Percentiles rank a stretch among this genome's conserved stretches.
Evolutionary conservation across 768 basidiomycete genomes (phyloP).

Genomic region (Clathrus columnatus): DNA sequence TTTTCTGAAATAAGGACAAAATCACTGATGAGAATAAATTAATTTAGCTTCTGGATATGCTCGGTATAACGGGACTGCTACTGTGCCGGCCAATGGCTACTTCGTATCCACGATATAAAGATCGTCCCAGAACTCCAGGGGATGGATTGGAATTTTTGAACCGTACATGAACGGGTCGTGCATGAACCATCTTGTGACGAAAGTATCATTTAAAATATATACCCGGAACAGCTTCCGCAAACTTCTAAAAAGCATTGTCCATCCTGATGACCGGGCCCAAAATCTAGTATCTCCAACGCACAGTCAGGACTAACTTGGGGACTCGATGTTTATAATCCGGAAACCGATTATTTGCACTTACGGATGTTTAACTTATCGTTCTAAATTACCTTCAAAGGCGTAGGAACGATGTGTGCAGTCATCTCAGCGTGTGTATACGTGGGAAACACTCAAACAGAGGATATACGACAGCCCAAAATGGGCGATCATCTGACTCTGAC

Average conservation of each 20-base stretch:
- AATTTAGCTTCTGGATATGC: slow-evolving; percentile 8
- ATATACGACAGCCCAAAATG: too few relatives aligned
- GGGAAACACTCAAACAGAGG: too few relatives aligned
- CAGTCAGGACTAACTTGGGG: too few relatives aligned
- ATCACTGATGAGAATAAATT: not conserved
- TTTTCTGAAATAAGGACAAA: too few relatives aligned
- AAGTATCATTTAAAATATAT: too few relatives aligned
- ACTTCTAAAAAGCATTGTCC: not conserved
- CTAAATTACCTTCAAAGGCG: too few relatives aligned
- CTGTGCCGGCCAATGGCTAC: not conserved
- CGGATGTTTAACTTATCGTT: too few relatives aligned
- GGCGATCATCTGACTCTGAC: too few relatives aligned
- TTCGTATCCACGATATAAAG: not conserved
- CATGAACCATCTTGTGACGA: not conserved
- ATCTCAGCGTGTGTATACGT: too few relatives aligned
- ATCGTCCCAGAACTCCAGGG: not conserved
- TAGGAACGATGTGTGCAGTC: too few relatives aligned
- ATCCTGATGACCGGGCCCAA: slow-evolving; percentile 1
- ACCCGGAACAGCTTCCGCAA: not conserved
- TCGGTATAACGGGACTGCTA: not conserved
- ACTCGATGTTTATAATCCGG: too few relatives aligned
- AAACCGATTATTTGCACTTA: too few relatives aligned
- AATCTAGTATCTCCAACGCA: not conserved
- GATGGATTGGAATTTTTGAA: not conserved
- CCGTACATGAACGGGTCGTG: not conserved